These are phyloP conservation scores for Whalleya microplaca DNA, from an alignment of 2,329 filamentous ascomycete species.

Conservation along the genomic window DNA sequence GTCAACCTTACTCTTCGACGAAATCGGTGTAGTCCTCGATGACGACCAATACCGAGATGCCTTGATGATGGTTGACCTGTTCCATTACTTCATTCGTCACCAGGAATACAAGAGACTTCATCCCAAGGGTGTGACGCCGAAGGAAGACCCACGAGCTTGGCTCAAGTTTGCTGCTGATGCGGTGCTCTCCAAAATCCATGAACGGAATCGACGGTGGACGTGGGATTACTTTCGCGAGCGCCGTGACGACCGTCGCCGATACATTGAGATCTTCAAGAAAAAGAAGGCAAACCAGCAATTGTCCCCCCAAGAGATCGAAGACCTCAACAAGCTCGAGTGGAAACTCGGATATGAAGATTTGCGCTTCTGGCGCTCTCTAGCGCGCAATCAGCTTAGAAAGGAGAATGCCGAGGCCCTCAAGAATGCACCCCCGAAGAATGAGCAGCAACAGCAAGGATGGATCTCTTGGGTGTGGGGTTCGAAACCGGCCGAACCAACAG, in stretches of 20 bases:
- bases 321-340: constrained; percentile 77
- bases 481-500: constrained; percentile 60
- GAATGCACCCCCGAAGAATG: constrained; percentile 53
- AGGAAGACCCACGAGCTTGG: constrained; percentile 92
- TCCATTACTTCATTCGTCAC: constrained; percentile 97
- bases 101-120: constrained; percentile 95
- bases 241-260: constrained; percentile 83
- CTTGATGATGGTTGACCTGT: constrained; percentile 96
- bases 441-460: constrained; percentile 85
- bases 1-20: constrained; percentile 89
- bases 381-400: constrained; percentile 91
- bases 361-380: constrained; percentile 94
- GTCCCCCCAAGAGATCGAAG: constrained; percentile 69
- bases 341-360: constrained; percentile 94
- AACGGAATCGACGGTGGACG: constrained; percentile 89
- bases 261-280: constrained; percentile 97
- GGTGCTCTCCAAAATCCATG: constrained; percentile 91
- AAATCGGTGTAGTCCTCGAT: constrained; percentile 96
- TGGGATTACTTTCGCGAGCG: constrained; percentile 96
- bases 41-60: constrained; percentile 97
- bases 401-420: constrained; percentile 92
- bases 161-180: constrained; percentile 88
- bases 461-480: constrained; percentile 89
- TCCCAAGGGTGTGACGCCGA: constrained; percentile 78
- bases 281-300: constrained; percentile 77